These are phyloP conservation scores for Globisporangium recalcitrans DNA, from an alignment of 352 stramenopile species.

Conservation along the genomic window DNA sequence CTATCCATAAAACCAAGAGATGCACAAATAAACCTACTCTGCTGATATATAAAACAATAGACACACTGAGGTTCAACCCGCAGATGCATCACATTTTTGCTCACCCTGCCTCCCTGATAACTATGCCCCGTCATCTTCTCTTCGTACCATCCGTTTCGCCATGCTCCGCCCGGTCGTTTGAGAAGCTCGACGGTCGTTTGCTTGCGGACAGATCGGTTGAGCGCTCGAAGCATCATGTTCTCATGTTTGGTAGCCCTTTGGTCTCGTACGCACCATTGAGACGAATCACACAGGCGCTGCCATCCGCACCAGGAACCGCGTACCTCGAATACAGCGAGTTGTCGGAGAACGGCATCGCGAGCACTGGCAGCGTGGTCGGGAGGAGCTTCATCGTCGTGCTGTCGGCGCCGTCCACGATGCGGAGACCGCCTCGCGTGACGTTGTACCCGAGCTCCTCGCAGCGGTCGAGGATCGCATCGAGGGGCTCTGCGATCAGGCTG, in stretches of 20 bases:
- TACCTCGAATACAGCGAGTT: constrained; percentile 22
- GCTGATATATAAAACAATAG: no score
- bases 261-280: constrained; percentile 22
- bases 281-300: constrained; percentile 26
- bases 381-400: constrained; percentile 9
- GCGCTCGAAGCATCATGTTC: background rate
- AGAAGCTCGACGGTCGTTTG: background rate
- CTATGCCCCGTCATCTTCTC: background rate
- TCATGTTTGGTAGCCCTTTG: background rate
- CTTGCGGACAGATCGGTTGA: constrained; percentile 9
- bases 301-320: constrained; percentile 27
- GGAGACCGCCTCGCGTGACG: constrained; percentile 17
- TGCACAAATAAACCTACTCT: no score
- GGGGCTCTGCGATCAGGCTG: constrained; percentile 10
- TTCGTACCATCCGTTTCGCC: constrained; percentile 16
- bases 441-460: constrained; percentile 22
- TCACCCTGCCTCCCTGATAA: no score
- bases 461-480: constrained; percentile 17
- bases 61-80: no score
- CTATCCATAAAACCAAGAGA: no score
- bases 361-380: constrained; percentile 26
- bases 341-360: constrained; percentile 39
- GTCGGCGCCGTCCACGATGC: constrained; percentile 4
- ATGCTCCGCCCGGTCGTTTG: background rate
- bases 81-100: no score